A percentile compares a stretch with the other conserved stretches of the same genome.
Conservation (phyloP, 1,284 basidiomycete genomes). For the Pseudomicrostroma phylloplanum region DNA sequence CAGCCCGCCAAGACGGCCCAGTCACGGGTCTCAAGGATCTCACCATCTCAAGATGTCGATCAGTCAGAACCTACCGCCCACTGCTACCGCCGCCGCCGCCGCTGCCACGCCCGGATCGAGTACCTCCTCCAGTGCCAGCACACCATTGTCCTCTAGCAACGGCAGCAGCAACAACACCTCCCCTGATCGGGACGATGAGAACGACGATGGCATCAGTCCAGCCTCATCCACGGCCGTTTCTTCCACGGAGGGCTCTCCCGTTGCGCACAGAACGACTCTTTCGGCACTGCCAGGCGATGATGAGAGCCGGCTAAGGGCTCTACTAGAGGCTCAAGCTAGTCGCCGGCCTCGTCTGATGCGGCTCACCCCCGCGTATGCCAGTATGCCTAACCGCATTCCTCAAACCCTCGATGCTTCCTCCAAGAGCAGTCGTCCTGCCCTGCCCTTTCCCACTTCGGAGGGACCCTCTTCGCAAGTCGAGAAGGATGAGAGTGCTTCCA, state of each 20-base stretch:
- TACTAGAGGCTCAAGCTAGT: slow-evolving; percentile 29
- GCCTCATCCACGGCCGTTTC: background rate
- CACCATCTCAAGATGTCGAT: background rate
- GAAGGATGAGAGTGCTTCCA: slow-evolving; percentile 14
- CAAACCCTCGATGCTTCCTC: slow-evolving; percentile 4
- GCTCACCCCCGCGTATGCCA: slow-evolving; percentile 32
- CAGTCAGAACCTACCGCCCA: background rate
- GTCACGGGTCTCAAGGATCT: slow-evolving; percentile 4
- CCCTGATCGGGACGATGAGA: background rate
- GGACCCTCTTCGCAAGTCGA: slow-evolving; percentile 8
- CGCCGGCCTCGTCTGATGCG: slow-evolving; percentile 35
- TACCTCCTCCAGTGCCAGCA: background rate
- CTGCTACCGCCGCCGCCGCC: slow-evolving; percentile 1
- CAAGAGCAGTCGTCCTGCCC: slow-evolving; percentile 17
- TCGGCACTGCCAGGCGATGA: background rate
- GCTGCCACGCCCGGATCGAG: slow-evolving; percentile 2
- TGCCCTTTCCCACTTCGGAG: slow-evolving; percentile 27
- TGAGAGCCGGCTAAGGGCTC: slow-evolving; percentile 11
- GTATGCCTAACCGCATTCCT: slow-evolving; percentile 25
- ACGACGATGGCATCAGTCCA: background rate
- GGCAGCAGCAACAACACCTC: background rate
- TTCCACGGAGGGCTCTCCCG: background rate
- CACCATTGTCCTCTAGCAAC: background rate
- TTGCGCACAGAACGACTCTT: background rate
- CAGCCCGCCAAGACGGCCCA: slow-evolving; percentile 9